phyloP scores from a whole-genome alignment of 2,329 filamentous ascomycete genomes.

The Fusarium graminum region DNA sequence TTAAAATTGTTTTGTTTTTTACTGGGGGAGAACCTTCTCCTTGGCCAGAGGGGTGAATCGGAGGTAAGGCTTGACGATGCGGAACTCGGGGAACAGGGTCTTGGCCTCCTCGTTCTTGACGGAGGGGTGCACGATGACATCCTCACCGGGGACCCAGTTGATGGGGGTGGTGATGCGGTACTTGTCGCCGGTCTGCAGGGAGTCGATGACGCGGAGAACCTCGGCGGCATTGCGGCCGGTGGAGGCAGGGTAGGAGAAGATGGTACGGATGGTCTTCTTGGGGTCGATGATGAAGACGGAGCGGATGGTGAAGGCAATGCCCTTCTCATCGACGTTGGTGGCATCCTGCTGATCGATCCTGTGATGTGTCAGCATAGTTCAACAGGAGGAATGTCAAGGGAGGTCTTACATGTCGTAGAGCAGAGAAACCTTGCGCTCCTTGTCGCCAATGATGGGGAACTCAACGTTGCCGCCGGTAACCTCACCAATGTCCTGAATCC shows the following conservation, averaged over 20 bases:
- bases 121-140: slow-evolving; percentile 89
- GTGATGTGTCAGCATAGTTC: slow-evolving; percentile 22
- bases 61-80: slow-evolving; percentile 78
- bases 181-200: slow-evolving; percentile 86
- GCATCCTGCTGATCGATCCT: slow-evolving; percentile 84
- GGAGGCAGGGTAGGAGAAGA: slow-evolving; percentile 91
- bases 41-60: slow-evolving; percentile 77
- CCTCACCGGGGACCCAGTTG: slow-evolving; percentile 89
- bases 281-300: slow-evolving; percentile 96
- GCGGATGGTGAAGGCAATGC: slow-evolving; percentile 92
- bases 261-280: slow-evolving; percentile 91
- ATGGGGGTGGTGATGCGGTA: slow-evolving; percentile 90
- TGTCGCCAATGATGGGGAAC: slow-evolving; percentile 87
- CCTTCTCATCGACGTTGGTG: slow-evolving; percentile 84
- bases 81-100: slow-evolving; percentile 85
- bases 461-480: slow-evolving; percentile 76
- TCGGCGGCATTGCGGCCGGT: slow-evolving; percentile 87
- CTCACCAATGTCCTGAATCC: slow-evolving; percentile 91
- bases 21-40: slow-evolving; percentile 55
- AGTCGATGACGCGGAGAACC: slow-evolving; percentile 83
- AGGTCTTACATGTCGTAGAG: slow-evolving; percentile 79
- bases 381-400: neutral
- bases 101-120: slow-evolving; percentile 88
- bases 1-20: slow-evolving; percentile 10
- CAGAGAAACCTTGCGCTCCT: slow-evolving; percentile 80